These are phyloP conservation scores for Phytophthora crassamura DNA, from an alignment of 352 stramenopile genomes.

Conservation along the genomic window DNA sequence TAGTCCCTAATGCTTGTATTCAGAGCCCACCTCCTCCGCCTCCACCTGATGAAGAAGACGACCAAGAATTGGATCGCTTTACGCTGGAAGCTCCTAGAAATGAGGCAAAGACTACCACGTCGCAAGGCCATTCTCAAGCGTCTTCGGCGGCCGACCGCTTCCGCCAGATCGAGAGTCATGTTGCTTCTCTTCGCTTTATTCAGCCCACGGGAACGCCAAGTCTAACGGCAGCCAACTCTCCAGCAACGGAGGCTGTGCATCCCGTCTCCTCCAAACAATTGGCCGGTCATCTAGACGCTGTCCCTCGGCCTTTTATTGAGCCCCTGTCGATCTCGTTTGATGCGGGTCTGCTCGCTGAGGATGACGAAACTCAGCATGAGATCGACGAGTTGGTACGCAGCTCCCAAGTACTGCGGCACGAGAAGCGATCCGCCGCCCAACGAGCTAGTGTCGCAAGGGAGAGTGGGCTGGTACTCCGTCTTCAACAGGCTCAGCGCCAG, in stretches of 20 bases:
- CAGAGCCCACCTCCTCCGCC: constrained; percentile 61
- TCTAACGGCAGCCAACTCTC: constrained; percentile 7
- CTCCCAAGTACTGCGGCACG: constrained; percentile 44
- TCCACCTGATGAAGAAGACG: constrained; percentile 49
- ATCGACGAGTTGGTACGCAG: constrained; percentile 63
- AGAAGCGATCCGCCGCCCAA: constrained; percentile 30
- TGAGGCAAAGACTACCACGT: neutral
- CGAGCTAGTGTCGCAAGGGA: constrained; percentile 59
- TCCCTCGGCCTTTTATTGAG: constrained; percentile 15
- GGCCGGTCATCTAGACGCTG: constrained; percentile 2
- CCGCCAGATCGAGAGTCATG: constrained; percentile 43
- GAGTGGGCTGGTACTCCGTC: constrained; percentile 60
- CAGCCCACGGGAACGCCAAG: constrained; percentile 11
- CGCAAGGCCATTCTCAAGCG: neutral
- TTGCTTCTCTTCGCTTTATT: constrained; percentile 43
- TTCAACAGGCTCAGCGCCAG: constrained; percentile 78
- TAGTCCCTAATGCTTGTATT: constrained; percentile 5
- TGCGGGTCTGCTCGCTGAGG: constrained; percentile 35
- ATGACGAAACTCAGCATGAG: constrained; percentile 50
- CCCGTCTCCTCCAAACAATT: constrained; percentile 19
- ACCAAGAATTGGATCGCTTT: constrained; percentile 41
- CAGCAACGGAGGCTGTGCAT: constrained; percentile 20
- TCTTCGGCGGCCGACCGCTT: constrained; percentile 39
- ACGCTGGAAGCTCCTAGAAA: constrained; percentile 17
- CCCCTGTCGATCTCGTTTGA: constrained; percentile 36